phyloP scores from a whole-genome alignment of 176 grass and related monocot genomes.

The maize (Zea mays) region Zm-B73-REFERENCE-NAM-5.0 NC_050097.1:19418501-19419000 shows the following conservation, averaged over 20 bases:
- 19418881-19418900: too few relatives aligned
- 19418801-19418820: too few relatives aligned
- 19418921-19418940: too few relatives aligned
- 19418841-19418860: too few relatives aligned
- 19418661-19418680: neutral
- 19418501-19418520: neutral
- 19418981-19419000: too few relatives aligned
- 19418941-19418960: too few relatives aligned
- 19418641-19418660: neutral
- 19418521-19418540: neutral
- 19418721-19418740: neutral
- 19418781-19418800: too few relatives aligned
- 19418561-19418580: neutral
- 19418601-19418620: neutral
- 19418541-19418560: neutral
- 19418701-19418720: neutral
- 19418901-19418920: too few relatives aligned
- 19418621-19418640: neutral
- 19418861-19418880: too few relatives aligned
- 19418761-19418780: neutral
- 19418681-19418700: neutral
- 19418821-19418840: too few relatives aligned
- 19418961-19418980: too few relatives aligned
- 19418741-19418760: neutral
- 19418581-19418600: neutral